Evolutionary conservation across 768 basidiomycete species (phyloP).

Genomic region (Steccherinum ochraceum): DNA sequence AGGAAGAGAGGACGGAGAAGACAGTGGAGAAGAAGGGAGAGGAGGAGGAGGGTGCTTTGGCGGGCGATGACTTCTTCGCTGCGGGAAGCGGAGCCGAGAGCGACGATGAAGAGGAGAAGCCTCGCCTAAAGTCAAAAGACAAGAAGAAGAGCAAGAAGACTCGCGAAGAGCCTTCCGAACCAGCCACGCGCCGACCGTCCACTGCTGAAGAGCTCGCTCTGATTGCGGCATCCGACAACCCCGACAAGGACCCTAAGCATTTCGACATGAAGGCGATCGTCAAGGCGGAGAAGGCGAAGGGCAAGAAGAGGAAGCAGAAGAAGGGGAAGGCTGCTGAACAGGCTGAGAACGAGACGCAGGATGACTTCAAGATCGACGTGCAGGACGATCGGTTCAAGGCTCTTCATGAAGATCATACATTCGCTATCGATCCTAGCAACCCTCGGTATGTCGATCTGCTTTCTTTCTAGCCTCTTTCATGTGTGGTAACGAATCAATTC

Average conservation of each 20-base stretch:
- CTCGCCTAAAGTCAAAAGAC: constrained; percentile 10
- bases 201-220: constrained; percentile 63
- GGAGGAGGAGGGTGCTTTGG: constrained; percentile 16
- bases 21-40: constrained; percentile 18
- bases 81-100: constrained; percentile 26
- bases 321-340: constrained; percentile 42
- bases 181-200: constrained; percentile 30
- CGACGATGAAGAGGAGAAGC: constrained; percentile 16
- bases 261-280: constrained; percentile 89
- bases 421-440: constrained; percentile 93
- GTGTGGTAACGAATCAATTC: constrained; percentile 7
- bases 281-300: constrained; percentile 73
- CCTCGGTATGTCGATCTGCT: constrained; percentile 65
- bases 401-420: constrained; percentile 83
- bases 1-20: constrained; percentile 52
- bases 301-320: constrained; percentile 29
- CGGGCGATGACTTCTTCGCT: constrained; percentile 76
- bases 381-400: constrained; percentile 84
- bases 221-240: constrained; percentile 51
- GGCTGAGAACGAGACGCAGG: constrained; percentile 63
- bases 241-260: constrained; percentile 56
- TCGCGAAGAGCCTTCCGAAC: constrained; percentile 10
- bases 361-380: constrained; percentile 78
- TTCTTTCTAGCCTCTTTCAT: background rate
- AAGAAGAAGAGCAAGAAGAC: constrained; percentile 17